Base-by-base conservation (phyloP, 2,329 filamentous ascomycete species). In the Aspergillus pseudotamarii region DNA sequence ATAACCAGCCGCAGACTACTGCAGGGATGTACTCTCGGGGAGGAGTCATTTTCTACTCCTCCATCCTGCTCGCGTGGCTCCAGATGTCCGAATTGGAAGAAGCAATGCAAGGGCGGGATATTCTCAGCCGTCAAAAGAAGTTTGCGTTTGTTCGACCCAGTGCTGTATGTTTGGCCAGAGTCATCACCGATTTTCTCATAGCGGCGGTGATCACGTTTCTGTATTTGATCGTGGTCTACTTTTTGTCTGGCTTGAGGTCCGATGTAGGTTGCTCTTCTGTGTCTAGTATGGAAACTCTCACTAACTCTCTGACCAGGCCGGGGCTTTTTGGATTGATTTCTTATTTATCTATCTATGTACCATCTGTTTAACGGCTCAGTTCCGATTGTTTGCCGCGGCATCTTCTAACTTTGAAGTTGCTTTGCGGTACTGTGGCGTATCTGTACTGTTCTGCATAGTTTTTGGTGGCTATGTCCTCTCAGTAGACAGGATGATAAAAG, bases 41-140 rank as follows among this genome's bases (percentile, higher is more conserved):
- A 21, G 87, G 87, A 66, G 80, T 84, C 3, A 73, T 86, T 3
- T 89, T 89, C 77, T 89, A 89, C 75, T 86, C 84, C 0, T 85
- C 88, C 45, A 78, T 89, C 41, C 84, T 89, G 72, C 77, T 89
- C 5, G 81, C 80, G 54, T 89, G 86, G 87, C 82, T 94, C 2
- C 90, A 92, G 62, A 81, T 94, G 46, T 86, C 88, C 0, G 91
- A 94, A 73, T 81, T 93, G 30, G 91, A 90, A 82, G 90, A 89
- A 65, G 89, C 90, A n/a, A 88, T 93, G 38, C 85, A 86, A 58
- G 88, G 90, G 6, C 84, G 91, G 48, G 82, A 83, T 3, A 87
- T 93, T 26, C 91, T 84, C 64, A 89, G 76, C 79, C 87, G 87
- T 21, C 88, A 89, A 66, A 84, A 86, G 59, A 84, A 86, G 23